Evolutionary conservation across 2,329 filamentous ascomycete genomes (phyloP).

Genomic region (Colletotrichum navitas): DNA sequence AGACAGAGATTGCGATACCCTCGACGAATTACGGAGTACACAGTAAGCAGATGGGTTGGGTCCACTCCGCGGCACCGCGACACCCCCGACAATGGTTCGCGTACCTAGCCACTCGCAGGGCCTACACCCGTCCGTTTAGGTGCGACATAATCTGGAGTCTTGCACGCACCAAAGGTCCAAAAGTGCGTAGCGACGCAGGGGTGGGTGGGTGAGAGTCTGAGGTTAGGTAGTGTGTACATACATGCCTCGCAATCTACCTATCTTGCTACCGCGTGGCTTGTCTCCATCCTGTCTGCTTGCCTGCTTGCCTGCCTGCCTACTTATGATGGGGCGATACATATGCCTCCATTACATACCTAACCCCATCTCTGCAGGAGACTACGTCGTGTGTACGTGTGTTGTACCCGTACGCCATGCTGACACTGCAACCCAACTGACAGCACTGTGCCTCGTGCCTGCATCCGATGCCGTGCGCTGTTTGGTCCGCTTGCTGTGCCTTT

Average conservation of each 20-base stretch:
- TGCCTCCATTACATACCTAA: conserved; percentile 11
- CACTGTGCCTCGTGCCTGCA: conserved; percentile 25
- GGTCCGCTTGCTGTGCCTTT: not conserved
- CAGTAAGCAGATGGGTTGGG: conserved; percentile 27
- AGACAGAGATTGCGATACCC: conserved; percentile 35
- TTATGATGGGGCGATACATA: not conserved
- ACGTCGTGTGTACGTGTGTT: too few species aligned
- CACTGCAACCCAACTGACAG: conserved; percentile 8
- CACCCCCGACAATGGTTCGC: conserved; percentile 11
- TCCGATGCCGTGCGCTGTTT: conserved; percentile 16
- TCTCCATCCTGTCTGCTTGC: too few species aligned
- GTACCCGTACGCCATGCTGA: not conserved
- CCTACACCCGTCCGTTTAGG: conserved; percentile 14
- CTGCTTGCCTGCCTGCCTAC: not conserved
- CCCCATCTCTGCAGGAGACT: too few species aligned
- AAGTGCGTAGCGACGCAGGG: conserved; percentile 23
- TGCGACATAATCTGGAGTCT: conserved; percentile 10
- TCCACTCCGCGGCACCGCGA: conserved; percentile 9
- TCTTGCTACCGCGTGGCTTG: not conserved
- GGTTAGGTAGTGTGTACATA: too few species aligned
- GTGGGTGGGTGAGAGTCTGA: conserved; percentile 3
- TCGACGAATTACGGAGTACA: conserved; percentile 14
- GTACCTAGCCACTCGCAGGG: not conserved
- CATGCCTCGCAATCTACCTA: not conserved
- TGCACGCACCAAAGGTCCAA: too few species aligned